These are phyloP conservation scores for Cyberlindnera americana DNA, from an alignment of 805 yeast species.

Conservation along the genomic window DNA sequence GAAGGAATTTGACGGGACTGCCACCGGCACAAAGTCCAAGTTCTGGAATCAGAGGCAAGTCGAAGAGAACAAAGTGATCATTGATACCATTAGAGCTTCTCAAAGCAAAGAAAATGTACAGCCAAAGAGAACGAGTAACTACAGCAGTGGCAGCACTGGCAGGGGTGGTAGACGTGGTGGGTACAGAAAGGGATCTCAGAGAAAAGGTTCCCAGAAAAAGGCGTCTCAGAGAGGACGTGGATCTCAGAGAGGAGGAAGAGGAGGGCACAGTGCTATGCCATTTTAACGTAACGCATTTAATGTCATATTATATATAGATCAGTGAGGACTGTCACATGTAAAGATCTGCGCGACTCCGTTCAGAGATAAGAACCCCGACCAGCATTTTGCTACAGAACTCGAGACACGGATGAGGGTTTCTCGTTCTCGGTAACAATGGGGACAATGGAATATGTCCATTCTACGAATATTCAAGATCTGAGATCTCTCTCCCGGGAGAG, in stretches of 20 bases:
- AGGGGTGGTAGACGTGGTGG: conserved; percentile 2
- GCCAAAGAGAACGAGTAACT: background rate
- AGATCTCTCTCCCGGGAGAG: too few species aligned
- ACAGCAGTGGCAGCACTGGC: background rate
- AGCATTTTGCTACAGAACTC: too few species aligned
- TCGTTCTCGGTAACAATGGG: too few species aligned
- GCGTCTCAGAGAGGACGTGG: background rate
- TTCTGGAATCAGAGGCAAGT: conserved; percentile 18
- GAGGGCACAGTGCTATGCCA: conserved; percentile 5
- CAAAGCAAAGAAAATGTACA: conserved; percentile 11
- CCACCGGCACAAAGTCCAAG: conserved; percentile 17
- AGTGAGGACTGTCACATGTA: too few species aligned
- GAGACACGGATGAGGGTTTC: too few species aligned
- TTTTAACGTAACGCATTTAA: background rate
- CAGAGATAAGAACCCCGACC: background rate
- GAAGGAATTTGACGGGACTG: conserved; percentile 8
- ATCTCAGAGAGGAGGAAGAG: conserved; percentile 1
- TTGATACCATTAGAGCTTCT: conserved; percentile 23
- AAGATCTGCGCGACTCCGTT: background rate
- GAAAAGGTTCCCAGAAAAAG: background rate
- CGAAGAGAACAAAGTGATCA: conserved; percentile 16
- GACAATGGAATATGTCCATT: too few species aligned
- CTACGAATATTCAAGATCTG: too few species aligned
- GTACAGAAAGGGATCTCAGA: conserved; percentile 1
- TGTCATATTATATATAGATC: background rate